Percentiles rank a stretch among this genome's conserved stretches.
Conservation (phyloP, 257 asterid species). For the Gynochthodes officinalis region DNA sequence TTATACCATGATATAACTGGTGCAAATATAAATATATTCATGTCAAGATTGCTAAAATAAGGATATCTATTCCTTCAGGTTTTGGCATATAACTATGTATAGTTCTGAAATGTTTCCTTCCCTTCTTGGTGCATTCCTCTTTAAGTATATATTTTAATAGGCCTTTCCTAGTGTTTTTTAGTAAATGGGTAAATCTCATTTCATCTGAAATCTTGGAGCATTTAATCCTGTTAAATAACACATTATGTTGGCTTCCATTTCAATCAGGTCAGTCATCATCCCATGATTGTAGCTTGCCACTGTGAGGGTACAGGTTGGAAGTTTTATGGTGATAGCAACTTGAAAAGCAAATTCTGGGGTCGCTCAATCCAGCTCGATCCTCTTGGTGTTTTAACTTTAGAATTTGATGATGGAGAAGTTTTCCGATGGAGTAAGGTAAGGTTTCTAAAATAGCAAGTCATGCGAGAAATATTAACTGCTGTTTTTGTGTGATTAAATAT, state of each 20-base stretch:
- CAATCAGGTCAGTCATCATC: slow-evolving; percentile 95
- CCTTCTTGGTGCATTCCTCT: not conserved
- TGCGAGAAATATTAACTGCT: not conserved
- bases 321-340: slow-evolving; percentile 90
- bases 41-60: not conserved
- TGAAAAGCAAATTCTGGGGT: slow-evolving; percentile 99
- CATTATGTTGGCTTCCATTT: slow-evolving; percentile 20
- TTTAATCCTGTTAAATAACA: not conserved
- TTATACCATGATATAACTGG: too few relatives aligned
- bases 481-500: slow-evolving; percentile 12
- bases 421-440: slow-evolving; percentile 92
- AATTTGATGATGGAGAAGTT: slow-evolving; percentile 97
- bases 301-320: slow-evolving; percentile 98
- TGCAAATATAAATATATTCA: not conserved
- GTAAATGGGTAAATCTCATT: not conserved
- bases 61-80: too few relatives aligned
- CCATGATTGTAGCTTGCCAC: slow-evolving; percentile 95
- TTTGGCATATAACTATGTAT: not conserved
- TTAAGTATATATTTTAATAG: not conserved
- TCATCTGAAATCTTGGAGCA: not conserved
- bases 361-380: slow-evolving; percentile 98
- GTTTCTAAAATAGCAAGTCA: not conserved
- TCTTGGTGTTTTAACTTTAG: slow-evolving; percentile 77
- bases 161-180: not conserved
- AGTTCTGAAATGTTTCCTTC: not conserved